Evolutionary conservation across 2,329 filamentous ascomycete species (phyloP).

Genomic region (Tolypocladium tundrense): DNA sequence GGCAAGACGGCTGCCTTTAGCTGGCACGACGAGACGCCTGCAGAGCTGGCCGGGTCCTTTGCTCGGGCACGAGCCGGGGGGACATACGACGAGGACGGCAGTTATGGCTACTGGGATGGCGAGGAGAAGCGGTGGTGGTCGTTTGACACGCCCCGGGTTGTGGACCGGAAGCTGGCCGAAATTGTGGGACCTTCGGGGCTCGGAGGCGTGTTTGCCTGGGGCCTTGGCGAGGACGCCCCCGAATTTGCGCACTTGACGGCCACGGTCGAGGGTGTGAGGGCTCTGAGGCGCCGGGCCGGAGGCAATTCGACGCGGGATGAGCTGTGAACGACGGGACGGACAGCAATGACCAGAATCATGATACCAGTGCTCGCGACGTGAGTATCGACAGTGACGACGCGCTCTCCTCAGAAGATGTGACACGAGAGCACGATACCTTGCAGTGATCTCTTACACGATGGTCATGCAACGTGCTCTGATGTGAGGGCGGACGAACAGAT

Average conservation of each 20-base stretch:
- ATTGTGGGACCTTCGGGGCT: constrained; percentile 46
- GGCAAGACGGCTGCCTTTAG: constrained; percentile 50
- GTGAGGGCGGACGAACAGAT: neutral
- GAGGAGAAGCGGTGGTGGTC: constrained; percentile 58
- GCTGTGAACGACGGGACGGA: neutral
- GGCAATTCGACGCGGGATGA: neutral
- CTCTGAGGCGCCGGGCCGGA: neutral
- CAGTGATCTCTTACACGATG: too few species aligned
- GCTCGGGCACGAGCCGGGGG: constrained; percentile 41
- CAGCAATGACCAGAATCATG: neutral
- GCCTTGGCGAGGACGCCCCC: constrained; percentile 55
- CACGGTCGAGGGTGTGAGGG: constrained; percentile 12
- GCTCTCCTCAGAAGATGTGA: neutral
- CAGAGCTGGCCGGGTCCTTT: constrained; percentile 47
- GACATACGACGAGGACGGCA: constrained; percentile 47
- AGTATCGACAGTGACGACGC: neutral
- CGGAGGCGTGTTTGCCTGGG: constrained; percentile 69
- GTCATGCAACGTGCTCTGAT: neutral
- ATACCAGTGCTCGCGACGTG: neutral
- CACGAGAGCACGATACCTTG: neutral
- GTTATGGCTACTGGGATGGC: constrained; percentile 59
- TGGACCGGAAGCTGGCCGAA: constrained; percentile 49
- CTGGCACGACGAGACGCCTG: constrained; percentile 44
- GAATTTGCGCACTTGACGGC: constrained; percentile 29
- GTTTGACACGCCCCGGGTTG: constrained; percentile 55